These are phyloP conservation scores for Pichia membranifaciens DNA, from an alignment of 805 yeast species.

Conservation along the genomic window DNA sequence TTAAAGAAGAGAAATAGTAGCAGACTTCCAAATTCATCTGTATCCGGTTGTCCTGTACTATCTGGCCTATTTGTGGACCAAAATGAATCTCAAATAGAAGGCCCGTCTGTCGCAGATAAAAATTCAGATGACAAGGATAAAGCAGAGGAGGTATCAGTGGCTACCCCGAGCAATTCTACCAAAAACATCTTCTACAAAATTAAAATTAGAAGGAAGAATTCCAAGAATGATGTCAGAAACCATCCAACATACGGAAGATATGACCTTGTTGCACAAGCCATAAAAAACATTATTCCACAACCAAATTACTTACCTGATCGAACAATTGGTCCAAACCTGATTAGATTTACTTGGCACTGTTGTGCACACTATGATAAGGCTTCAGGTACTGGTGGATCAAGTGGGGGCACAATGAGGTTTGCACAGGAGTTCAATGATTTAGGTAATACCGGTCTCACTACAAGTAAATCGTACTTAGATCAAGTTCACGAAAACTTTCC, in stretches of 20 bases:
- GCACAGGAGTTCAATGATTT: slow-evolving; percentile 50
- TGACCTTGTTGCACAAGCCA: slow-evolving; percentile 33
- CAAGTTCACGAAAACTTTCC: slow-evolving; percentile 53
- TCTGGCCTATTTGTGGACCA: slow-evolving; percentile 5
- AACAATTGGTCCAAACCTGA: slow-evolving; percentile 70
- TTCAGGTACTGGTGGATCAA: slow-evolving; percentile 54
- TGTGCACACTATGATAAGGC: slow-evolving; percentile 72
- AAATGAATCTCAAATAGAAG: not conserved
- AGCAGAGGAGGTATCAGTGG: slow-evolving; percentile 1
- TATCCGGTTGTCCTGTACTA: slow-evolving; percentile 9
- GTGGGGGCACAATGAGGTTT: slow-evolving; percentile 62
- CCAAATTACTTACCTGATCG: slow-evolving; percentile 52
- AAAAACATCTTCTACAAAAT: slow-evolving; percentile 24
- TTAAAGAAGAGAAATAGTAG: slow-evolving; percentile 2
- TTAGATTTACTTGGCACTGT: slow-evolving; percentile 82
- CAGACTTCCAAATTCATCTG: not conserved
- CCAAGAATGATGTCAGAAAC: slow-evolving; percentile 11
- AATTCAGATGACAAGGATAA: not conserved
- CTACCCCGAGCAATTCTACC: slow-evolving; percentile 4
- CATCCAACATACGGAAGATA: slow-evolving; percentile 28
- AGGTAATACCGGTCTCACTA: slow-evolving; percentile 59
- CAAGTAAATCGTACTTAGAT: slow-evolving; percentile 51
- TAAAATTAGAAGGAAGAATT: slow-evolving; percentile 22
- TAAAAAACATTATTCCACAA: slow-evolving; percentile 28
- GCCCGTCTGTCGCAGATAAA: not conserved